Conservation (phyloP, 257 asterid species). For the Cordia subcordata region DNA sequence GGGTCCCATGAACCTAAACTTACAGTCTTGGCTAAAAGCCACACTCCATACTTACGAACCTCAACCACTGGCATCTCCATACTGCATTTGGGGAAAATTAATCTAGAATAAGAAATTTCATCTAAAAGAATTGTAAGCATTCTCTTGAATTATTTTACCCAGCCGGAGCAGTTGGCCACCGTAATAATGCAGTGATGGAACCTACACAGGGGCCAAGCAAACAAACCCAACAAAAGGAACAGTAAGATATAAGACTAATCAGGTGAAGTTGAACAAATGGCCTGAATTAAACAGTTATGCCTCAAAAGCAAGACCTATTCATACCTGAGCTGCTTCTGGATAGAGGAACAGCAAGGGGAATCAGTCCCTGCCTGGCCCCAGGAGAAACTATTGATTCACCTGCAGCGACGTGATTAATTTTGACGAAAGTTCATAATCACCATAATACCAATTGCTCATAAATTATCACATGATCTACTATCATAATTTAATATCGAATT, state of each 20-base stretch:
- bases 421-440: conserved; percentile 7
- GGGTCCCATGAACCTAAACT: conserved; percentile 8
- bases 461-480: no score
- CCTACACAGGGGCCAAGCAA: conserved; percentile 31
- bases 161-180: conserved; percentile 98
- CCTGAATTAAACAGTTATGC: conserved; percentile 8
- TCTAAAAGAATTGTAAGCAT: conserved; percentile 8
- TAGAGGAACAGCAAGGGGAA: conserved; percentile 89
- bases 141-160: conserved; percentile 49
- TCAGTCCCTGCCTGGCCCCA: conserved; percentile 79
- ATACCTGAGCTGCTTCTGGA: conserved; percentile 67
- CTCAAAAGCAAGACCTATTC: conserved; percentile 4
- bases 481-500: no score
- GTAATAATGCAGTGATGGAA: conserved; percentile 74
- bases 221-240: neutral
- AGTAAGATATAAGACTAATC: neutral
- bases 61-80: conserved; percentile 99
- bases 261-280: neutral
- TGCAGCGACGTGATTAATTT: conserved; percentile 16
- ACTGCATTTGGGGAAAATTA: conserved; percentile 36
- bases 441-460: neutral
- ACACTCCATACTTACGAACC: conserved; percentile 72
- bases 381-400: conserved; percentile 85
- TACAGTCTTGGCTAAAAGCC: conserved; percentile 89
- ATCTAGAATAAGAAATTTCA: conserved; percentile 18